phyloP scores from a whole-genome alignment of 192 early-diverging fungal genomes.

The Diversispora eburnea region DNA sequence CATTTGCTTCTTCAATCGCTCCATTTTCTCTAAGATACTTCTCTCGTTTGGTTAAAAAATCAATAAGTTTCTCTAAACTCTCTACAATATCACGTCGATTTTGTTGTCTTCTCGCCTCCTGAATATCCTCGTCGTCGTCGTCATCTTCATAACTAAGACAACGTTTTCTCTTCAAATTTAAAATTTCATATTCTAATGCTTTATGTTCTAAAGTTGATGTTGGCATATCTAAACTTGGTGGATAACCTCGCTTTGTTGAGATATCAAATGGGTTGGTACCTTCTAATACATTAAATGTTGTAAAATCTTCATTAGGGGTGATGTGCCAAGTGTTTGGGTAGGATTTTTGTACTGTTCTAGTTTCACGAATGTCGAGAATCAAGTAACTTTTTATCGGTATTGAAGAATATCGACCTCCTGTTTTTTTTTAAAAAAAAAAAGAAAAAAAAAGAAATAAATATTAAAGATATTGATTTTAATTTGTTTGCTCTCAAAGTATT shows the following conservation, averaged over 20 bases:
- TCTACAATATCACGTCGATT: neutral
- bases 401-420: slow-evolving; percentile 20
- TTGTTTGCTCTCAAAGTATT: too few species aligned
- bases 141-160: neutral
- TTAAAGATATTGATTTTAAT: neutral
- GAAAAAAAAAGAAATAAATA: neutral
- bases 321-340: slow-evolving; percentile 27
- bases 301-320: slow-evolving; percentile 15
- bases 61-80: slow-evolving; percentile 11
- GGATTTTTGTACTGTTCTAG: slow-evolving; percentile 13
- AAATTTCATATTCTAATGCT: slow-evolving; percentile 21
- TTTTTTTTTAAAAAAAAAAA: neutral
- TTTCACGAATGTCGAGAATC: slow-evolving; percentile 26
- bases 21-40: slow-evolving; percentile 23
- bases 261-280: slow-evolving; percentile 5
- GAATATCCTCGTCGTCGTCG: neutral
- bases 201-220: slow-evolving; percentile 1
- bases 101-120: slow-evolving; percentile 5
- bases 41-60: slow-evolving; percentile 25
- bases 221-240: neutral
- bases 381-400: slow-evolving; percentile 24
- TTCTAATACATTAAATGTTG: slow-evolving; percentile 3
- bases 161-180: slow-evolving; percentile 15
- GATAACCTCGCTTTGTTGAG: neutral
- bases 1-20: slow-evolving; percentile 12